These are phyloP conservation scores for Barnettozyma salicaria DNA, from an alignment of 805 yeast species.

Conservation along the genomic window DNA sequence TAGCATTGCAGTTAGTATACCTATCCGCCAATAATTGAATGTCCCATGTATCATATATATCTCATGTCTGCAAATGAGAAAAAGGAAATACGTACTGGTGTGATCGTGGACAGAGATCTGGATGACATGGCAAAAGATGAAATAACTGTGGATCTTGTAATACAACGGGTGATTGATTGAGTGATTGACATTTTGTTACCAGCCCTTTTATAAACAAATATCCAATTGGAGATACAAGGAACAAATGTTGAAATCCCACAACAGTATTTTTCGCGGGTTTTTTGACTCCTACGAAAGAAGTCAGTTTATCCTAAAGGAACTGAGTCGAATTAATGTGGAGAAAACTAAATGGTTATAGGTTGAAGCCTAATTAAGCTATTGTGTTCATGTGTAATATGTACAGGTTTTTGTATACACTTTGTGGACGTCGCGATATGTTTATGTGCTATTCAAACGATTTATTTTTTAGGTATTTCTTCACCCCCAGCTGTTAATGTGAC, in stretches of 20 bases:
- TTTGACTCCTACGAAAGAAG: too few relatives aligned
- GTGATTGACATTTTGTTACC: conserved; percentile 26
- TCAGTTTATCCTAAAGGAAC: too few relatives aligned
- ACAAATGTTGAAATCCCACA: too few relatives aligned
- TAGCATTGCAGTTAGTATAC: conserved; percentile 23
- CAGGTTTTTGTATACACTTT: too few relatives aligned
- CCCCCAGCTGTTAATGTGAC: conserved; percentile 35
- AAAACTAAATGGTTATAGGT: neutral
- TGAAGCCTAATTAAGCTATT: neutral
- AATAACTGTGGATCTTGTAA: conserved; percentile 18
- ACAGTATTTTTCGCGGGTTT: too few relatives aligned
- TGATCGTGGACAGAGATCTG: conserved; percentile 29
- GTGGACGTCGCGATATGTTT: neutral
- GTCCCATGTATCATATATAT: neutral
- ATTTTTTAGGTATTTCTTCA: conserved; percentile 26
- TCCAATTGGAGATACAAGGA: too few relatives aligned
- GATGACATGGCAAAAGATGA: conserved; percentile 20
- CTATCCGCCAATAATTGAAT: too few relatives aligned
- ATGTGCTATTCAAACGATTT: neutral
- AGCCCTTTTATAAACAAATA: too few relatives aligned
- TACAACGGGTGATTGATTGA: conserved; percentile 21
- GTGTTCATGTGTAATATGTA: neutral
- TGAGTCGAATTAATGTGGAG: too few relatives aligned
- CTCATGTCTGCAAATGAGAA: neutral
- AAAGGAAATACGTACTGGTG: conserved; percentile 28